Evolutionary conservation across 2,329 filamentous ascomycete genomes (phyloP).

Genomic region (Clarireedia hainanense): DNA sequence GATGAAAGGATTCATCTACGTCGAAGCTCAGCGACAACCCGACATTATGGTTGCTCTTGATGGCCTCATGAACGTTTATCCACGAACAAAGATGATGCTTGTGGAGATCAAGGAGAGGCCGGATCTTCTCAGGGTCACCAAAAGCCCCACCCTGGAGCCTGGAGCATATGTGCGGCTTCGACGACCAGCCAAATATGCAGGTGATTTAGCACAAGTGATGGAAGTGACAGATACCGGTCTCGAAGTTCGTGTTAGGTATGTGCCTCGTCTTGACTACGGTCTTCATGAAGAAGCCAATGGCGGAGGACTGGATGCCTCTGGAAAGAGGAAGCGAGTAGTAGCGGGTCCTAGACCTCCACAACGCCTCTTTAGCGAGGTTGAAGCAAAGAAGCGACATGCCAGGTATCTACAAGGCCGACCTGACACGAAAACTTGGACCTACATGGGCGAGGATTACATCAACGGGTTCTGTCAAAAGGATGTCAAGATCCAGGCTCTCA

Average conservation of each 20-base stretch:
- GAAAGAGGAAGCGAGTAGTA: slow-evolving; percentile 71
- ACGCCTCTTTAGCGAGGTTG: slow-evolving; percentile 83
- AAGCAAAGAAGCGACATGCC: slow-evolving; percentile 82
- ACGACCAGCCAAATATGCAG: slow-evolving; percentile 70
- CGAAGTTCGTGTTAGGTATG: slow-evolving; percentile 77
- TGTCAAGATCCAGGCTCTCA: slow-evolving; percentile 79
- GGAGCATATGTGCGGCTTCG: slow-evolving; percentile 89
- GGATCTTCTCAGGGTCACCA: slow-evolving; percentile 82
- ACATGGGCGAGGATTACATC: slow-evolving; percentile 82
- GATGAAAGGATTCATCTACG: slow-evolving; percentile 93
- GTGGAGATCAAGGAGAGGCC: slow-evolving; percentile 98
- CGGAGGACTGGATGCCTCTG: slow-evolving; percentile 25
- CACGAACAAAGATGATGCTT: slow-evolving; percentile 75
- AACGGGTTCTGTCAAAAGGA: slow-evolving; percentile 93
- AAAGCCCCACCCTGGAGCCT: slow-evolving; percentile 75
- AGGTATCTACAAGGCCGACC: slow-evolving; percentile 43
- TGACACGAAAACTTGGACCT: slow-evolving; percentile 63
- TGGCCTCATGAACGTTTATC: slow-evolving; percentile 82
- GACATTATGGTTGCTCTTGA: slow-evolving; percentile 80
- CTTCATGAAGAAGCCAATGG: slow-evolving; percentile 65
- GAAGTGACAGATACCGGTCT: slow-evolving; percentile 90
- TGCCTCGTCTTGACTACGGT: slow-evolving; percentile 88
- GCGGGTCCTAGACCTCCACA: slow-evolving; percentile 70
- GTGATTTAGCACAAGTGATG: slow-evolving; percentile 85
- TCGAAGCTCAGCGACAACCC: slow-evolving; percentile 80